A percentile compares a stretch with the other conserved stretches of the same genome.
phyloP scores from a whole-genome alignment of 164 flowering plant species.

The Litsea cubeba region DNA sequence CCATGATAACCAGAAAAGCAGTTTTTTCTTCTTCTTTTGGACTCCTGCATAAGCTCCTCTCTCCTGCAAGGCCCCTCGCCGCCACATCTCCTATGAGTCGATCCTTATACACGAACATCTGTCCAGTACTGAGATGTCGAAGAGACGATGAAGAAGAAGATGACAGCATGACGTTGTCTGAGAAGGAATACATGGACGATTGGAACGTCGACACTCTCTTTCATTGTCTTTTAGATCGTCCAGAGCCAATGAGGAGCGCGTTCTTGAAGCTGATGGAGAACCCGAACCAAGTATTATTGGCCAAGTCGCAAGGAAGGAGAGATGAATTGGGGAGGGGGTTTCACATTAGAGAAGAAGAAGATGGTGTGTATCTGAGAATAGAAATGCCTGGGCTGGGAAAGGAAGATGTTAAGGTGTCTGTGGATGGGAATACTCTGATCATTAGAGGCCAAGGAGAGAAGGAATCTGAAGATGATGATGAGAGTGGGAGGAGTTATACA shows the following conservation, averaged over 20 bases:
- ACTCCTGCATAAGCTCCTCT: not conserved
- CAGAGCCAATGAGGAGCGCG: conserved; percentile 12
- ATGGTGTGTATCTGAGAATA: conserved; percentile 39
- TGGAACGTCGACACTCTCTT: not conserved
- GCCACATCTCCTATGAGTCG: not conserved
- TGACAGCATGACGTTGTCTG: not conserved
- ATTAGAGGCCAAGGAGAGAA: conserved; percentile 48
- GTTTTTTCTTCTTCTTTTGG: not conserved
- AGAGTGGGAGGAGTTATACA: conserved; percentile 31
- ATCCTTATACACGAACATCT: not conserved
- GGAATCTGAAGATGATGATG: conserved; percentile 34
- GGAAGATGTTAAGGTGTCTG: conserved; percentile 54
- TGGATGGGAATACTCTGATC: conserved; percentile 52
- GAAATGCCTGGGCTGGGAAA: conserved; percentile 73
- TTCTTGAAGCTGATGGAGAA: conserved; percentile 58
- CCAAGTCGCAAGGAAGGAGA: conserved; percentile 30
- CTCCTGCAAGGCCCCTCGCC: not conserved
- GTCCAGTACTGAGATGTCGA: not conserved
- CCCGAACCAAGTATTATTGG: conserved; percentile 19
- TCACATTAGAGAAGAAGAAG: conserved; percentile 52
- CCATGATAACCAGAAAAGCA: not conserved
- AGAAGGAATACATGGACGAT: not conserved
- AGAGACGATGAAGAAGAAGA: not conserved
- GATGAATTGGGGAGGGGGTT: conserved; percentile 42
- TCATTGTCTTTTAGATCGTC: too few relatives aligned